Conservation (phyloP, 78 protist genomes). For the Isochrysis galbana region DNA sequence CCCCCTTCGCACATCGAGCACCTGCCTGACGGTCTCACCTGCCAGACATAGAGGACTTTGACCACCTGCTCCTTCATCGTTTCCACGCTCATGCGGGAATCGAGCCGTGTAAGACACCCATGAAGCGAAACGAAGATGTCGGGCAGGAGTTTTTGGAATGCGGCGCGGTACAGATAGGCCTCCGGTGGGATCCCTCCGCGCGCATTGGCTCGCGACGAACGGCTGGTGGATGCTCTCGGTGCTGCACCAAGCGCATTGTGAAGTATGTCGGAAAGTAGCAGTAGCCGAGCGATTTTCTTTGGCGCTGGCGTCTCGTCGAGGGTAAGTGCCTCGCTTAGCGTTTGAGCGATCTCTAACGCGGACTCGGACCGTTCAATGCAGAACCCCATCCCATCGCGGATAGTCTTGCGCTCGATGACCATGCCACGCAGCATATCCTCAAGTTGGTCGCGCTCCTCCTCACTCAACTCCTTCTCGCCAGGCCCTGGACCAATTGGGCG, state of each 20-base stretch:
- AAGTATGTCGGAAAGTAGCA: constrained; percentile 32
- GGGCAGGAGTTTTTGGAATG: background rate
- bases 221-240: no score
- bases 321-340: background rate
- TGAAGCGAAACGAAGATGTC: background rate
- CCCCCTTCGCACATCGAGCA: no score
- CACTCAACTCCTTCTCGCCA: background rate
- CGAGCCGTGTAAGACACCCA: background rate
- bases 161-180: background rate
- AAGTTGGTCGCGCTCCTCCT: constrained; percentile 1
- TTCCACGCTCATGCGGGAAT: constrained; percentile 6
- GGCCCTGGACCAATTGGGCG: no score
- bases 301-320: constrained; percentile 15
- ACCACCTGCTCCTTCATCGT: constrained; percentile 3
- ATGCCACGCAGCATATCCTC: constrained; percentile 4
- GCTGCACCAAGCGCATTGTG: background rate
- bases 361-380: background rate
- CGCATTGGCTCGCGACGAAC: no score
- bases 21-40: no score
- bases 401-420: background rate
- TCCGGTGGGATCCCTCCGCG: no score
- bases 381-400: constrained; percentile 14
- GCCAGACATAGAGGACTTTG: constrained; percentile 20
- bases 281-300: constrained; percentile 34
- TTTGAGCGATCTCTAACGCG: constrained; percentile 3